Base-by-base conservation (phyloP, 73 alveolate genomes). In the Breviolum minutum region DNA sequence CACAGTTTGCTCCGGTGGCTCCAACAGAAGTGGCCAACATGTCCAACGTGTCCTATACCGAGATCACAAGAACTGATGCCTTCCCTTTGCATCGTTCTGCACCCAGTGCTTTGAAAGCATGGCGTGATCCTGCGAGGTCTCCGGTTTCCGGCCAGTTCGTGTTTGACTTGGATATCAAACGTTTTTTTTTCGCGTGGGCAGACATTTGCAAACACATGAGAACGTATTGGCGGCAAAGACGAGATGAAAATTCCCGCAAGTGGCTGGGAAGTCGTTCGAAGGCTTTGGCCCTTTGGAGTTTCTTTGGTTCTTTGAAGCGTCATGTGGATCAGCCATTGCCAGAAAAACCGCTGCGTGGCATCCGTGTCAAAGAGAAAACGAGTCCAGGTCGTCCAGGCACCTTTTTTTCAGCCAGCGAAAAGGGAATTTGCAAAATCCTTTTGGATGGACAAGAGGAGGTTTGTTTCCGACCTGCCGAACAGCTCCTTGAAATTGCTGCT, bases 211-310 rank as follows among this genome's bases (percentile, higher is more conserved):
- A 24, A 20, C 88, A 90, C 26, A 71, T 54, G 61, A 62, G 95
- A 22, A 60, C 66, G 8, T 89, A 89, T 54, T 40, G 95, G 95
- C 84, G 95, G n/a, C 40, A 48, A 19, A 54, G 95, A 22, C 85
- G 95, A 19, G 70, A 89, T 77, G 86, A 70, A 27, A 89, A 69
- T 24, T 89, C 95, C 26, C 87, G 96, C 16, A 70, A 32, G 40
- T 90, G 96, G 96, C 62, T 90, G 87, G 86, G 96, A 12, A 70
- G 74, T 17, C 87, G 87, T 54, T 66, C 84, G 54, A 29, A 17
- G 22, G 85, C 96, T n/a, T 63, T 73, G 63, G 81, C 85, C 48
- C 63, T 90, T 63, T 90, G 96, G 96, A 71, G 73, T 20, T 60
- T 90, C 74, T 54, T 90, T 63, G 62, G 73, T 5, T 70, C 77